Conservation (phyloP, 2,329 filamentous ascomycete genomes). For the Trichoderma polysporum region DNA sequence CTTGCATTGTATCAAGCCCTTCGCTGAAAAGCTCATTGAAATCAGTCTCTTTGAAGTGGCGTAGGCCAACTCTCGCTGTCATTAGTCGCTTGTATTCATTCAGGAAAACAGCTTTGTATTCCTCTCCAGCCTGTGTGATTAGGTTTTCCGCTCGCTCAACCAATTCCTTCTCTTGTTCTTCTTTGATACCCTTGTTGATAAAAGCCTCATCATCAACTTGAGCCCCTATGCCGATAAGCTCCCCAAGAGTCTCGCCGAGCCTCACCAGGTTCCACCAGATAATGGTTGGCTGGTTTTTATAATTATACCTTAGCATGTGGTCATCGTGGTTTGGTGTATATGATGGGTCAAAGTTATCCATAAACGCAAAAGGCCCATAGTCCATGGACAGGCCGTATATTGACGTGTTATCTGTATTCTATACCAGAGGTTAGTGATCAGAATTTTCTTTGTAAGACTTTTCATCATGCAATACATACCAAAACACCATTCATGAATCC, state of each 20-base stretch:
- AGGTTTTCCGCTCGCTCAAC: conserved; percentile 78
- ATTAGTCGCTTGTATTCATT: conserved; percentile 88
- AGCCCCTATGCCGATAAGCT: conserved; percentile 76
- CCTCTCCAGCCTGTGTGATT: conserved; percentile 77
- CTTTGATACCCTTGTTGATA: conserved; percentile 65
- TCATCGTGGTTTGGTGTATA: conserved; percentile 99
- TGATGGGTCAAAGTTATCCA: conserved; percentile 91
- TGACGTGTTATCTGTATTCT: conserved; percentile 95
- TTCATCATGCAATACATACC: conserved; percentile 28
- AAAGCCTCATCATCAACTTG: conserved; percentile 72
- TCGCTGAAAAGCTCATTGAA: conserved; percentile 82
- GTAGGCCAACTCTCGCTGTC: conserved; percentile 74
- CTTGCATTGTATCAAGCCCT: conserved; percentile 76
- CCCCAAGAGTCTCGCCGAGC: conserved; percentile 83
- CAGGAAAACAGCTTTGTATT: conserved; percentile 85
- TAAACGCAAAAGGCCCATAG: conserved; percentile 95
- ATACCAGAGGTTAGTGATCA: conserved; percentile 24
- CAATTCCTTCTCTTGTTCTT: conserved; percentile 65
- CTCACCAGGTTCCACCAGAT: conserved; percentile 99
- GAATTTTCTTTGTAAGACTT: not conserved
- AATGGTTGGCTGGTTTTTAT: conserved; percentile 90
- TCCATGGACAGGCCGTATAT: conserved; percentile 87
- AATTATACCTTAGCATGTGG: conserved; percentile 79
- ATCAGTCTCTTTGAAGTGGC: conserved; percentile 66
- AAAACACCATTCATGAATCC: conserved; percentile 99